phyloP scores from a whole-genome alignment of 192 early-diverging fungal species.

The Pecoramyces ruminantium region DNA sequence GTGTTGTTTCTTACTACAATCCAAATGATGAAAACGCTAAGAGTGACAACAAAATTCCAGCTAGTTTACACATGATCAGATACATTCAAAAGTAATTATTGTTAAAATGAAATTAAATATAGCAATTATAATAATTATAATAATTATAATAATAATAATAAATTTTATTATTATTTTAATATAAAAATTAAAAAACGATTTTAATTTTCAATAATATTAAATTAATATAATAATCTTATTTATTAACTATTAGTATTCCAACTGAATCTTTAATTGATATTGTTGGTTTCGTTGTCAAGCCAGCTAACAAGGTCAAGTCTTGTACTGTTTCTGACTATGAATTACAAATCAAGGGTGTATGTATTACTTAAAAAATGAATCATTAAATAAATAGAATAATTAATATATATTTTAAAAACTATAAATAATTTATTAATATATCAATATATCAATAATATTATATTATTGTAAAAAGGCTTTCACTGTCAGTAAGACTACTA shows the following conservation, averaged over 20 bases:
- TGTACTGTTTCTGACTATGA: conserved; percentile 90
- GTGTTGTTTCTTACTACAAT: conserved; percentile 33
- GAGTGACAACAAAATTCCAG: conserved; percentile 58
- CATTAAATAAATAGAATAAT: background rate
- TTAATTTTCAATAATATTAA: no score
- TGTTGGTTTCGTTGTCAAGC: conserved; percentile 59
- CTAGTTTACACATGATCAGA: background rate
- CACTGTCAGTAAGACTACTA: conserved; percentile 54
- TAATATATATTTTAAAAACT: background rate
- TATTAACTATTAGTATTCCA: conserved; percentile 58
- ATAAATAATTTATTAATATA: no score
- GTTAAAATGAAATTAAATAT: conserved; percentile 1
- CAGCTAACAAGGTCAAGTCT: conserved; percentile 69
- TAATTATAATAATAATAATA: background rate
- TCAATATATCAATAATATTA: no score
- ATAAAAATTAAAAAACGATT: no score
- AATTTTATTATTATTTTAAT: background rate
- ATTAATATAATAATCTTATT: no score
- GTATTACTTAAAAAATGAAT: conserved; percentile 3
- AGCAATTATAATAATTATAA: no score
- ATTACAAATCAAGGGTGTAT: conserved; percentile 56
- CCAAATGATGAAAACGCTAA: conserved; percentile 28
- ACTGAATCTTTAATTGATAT: conserved; percentile 80
- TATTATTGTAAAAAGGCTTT: conserved; percentile 22
- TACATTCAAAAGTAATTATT: background rate